Base-by-base conservation (phyloP, 2,329 filamentous ascomycete species). In the Anisogramma anomala region DNA sequence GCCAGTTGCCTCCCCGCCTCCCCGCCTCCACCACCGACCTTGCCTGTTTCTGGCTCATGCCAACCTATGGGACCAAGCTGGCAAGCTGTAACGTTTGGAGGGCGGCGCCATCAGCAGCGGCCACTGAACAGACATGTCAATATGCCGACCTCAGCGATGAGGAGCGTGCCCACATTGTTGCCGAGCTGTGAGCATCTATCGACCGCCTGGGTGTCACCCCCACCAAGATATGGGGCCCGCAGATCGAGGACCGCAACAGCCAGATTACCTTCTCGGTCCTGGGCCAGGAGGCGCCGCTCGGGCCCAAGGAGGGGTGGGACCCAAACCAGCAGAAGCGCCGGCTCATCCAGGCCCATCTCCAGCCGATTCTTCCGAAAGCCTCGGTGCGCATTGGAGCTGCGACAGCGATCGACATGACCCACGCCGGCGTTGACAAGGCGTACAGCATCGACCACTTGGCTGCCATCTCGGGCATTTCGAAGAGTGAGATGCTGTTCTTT, bases 181-280 rank as follows among this genome's bases (percentile, higher is more conserved):
- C 46, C 13, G 56, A 58, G 9, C 60, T 64, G 42, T 54, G 62
- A 28, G 51, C 49, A 6, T 53, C 59, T 3, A 55, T 64, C 36
- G 50, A 52, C n/a, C 56, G 55, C 7, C 61, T 59, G 4, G 60
- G 59, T 4, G 61, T 62, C 51, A 53, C 47, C 32, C 60, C 60
- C 3, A 54, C 57, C 44, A 38, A 59, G 52, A 61, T 59, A 9
- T 63, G 60, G 61, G 61, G 60, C 17, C 48, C 57, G 41, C 52
- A 58, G 28, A 62, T 64, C 43, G 61, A 64, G 43, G 61, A 64
- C 44, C 61, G 61, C 33, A 61, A 60, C 22, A 60, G 58, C 48
- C 60, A 64, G 51, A 62, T 64, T 39, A 64, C 61, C 10, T 62
- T 64, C 48, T 63, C 61, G 1, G 61, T 61, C 2, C 59, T 64